These are phyloP conservation scores for Amphibolis antarctica DNA, from an alignment of 106 monocot genomes.

Conservation along the genomic window DNA sequence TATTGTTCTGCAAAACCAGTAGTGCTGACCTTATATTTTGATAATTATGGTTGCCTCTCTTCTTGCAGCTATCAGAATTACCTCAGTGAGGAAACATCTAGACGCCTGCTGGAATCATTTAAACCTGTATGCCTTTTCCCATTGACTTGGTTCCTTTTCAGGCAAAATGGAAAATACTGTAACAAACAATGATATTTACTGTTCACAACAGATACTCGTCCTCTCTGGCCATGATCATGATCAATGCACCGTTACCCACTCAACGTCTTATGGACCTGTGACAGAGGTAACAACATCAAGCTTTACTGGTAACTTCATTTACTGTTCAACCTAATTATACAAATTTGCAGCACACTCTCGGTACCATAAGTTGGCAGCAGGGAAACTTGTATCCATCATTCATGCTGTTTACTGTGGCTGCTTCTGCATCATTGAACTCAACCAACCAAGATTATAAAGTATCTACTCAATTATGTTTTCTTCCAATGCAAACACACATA, in stretches of 20 bases:
- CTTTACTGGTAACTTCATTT: slow-evolving; percentile 2
- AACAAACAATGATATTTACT: background rate
- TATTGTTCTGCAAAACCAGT: background rate
- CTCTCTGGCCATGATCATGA: slow-evolving; percentile 99
- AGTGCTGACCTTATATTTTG: background rate
- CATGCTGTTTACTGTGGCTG: slow-evolving; percentile 63
- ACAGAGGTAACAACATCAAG: slow-evolving; percentile 42
- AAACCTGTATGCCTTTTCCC: slow-evolving; percentile 50
- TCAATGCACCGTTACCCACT: slow-evolving; percentile 78
- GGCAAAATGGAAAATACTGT: background rate
- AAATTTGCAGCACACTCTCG: slow-evolving; percentile 74
- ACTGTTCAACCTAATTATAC: slow-evolving; percentile 15
- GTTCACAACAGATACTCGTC: slow-evolving; percentile 52
- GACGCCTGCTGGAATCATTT: slow-evolving; percentile 40
- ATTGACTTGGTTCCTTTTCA: background rate
- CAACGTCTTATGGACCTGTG: slow-evolving; percentile 48
- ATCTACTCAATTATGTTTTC: slow-evolving; percentile 68
- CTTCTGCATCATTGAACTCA: slow-evolving; percentile 22
- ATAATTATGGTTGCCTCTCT: background rate
- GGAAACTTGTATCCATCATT: slow-evolving; percentile 95
- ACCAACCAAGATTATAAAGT: slow-evolving; percentile 21
- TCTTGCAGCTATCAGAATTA: slow-evolving; percentile 84
- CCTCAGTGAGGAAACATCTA: slow-evolving; percentile 70
- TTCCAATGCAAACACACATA: slow-evolving; percentile 88
- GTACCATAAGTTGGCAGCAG: slow-evolving; percentile 94